A percentile compares a stretch with the other conserved stretches of the same genome.
phyloP scores from a whole-genome alignment of 148 eudicot genomes.

The Fagopyrum esculentum region DNA sequence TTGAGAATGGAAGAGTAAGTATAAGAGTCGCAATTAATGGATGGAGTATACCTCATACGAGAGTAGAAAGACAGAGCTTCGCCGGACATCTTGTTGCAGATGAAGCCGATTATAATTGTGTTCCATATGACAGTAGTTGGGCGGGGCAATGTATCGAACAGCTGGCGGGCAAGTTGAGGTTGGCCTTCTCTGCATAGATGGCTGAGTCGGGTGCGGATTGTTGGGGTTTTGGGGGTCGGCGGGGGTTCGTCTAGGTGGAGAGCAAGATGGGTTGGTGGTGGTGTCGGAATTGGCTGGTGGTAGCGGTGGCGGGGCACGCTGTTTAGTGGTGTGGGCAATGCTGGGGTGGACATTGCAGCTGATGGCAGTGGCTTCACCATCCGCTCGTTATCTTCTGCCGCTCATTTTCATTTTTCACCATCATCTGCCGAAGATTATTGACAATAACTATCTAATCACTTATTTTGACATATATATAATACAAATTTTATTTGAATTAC shows the following conservation, averaged over 20 bases:
- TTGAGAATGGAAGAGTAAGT: constrained; percentile 81
- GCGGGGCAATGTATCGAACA: constrained; percentile 72
- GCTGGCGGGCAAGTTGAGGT: constrained; percentile 58
- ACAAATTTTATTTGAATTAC: too few relatives aligned
- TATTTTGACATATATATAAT: too few relatives aligned
- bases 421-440: not conserved
- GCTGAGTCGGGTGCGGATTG: constrained; percentile 64
- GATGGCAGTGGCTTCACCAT: not conserved
- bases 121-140: constrained; percentile 87
- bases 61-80: constrained; percentile 60
- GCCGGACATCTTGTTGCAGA: constrained; percentile 62
- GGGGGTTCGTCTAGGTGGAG: constrained; percentile 21
- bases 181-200: constrained; percentile 60
- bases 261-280: constrained; percentile 3
- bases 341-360: constrained; percentile 17
- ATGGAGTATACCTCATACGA: constrained; percentile 30
- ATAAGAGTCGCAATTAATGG: constrained; percentile 43
- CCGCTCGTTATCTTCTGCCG: constrained; percentile 8
- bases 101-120: constrained; percentile 74
- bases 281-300: constrained; percentile 9
- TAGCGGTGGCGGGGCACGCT: constrained; percentile 20
- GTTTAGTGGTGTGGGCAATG: constrained; percentile 21
- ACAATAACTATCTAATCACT: too few relatives aligned
- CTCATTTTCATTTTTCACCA: not conserved
- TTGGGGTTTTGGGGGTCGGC: constrained; percentile 35